These are phyloP conservation scores for Prunus yedoensis DNA, from an alignment of 331 rosid genomes.

Conservation along the genomic window DNA sequence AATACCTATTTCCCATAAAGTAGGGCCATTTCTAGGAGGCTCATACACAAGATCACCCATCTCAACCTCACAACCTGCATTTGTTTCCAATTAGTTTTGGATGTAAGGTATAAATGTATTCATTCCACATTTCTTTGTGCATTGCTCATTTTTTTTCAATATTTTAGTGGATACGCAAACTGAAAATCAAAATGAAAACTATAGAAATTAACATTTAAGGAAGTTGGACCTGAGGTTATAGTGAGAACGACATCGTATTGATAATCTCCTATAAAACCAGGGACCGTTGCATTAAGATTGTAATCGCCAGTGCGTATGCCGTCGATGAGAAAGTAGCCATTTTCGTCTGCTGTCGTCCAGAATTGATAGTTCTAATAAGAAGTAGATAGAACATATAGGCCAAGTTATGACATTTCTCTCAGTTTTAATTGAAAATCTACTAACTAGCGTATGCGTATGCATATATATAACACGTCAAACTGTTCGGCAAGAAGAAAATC, in stretches of 20 bases:
- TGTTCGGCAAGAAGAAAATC: neutral
- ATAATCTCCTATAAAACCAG: slow-evolving; percentile 46
- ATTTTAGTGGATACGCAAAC: neutral
- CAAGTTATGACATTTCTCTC: too few species aligned
- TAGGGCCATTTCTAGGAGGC: slow-evolving; percentile 88
- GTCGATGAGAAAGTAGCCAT: slow-evolving; percentile 31
- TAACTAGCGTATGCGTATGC: too few species aligned
- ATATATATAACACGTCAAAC: neutral
- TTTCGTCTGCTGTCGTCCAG: slow-evolving; percentile 36
- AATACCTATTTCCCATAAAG: slow-evolving; percentile 90
- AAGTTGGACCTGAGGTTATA: slow-evolving; percentile 26
- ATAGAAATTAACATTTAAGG: neutral
- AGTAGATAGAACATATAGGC: too few species aligned
- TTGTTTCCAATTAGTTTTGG: too few species aligned
- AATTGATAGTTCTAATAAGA: slow-evolving; percentile 38
- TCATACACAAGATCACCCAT: slow-evolving; percentile 54
- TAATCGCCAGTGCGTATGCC: slow-evolving; percentile 23
- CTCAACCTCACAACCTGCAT: slow-evolving; percentile 52
- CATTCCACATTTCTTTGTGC: slow-evolving; percentile 14
- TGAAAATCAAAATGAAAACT: neutral
- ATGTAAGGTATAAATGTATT: too few species aligned
- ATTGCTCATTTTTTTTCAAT: neutral
- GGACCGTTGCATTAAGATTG: slow-evolving; percentile 38
- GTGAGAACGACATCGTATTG: slow-evolving; percentile 16
- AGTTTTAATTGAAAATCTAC: too few species aligned